These are phyloP conservation scores for Hanseniaspora nectarophila DNA, from an alignment of 805 yeast species.

Conservation along the genomic window DNA sequence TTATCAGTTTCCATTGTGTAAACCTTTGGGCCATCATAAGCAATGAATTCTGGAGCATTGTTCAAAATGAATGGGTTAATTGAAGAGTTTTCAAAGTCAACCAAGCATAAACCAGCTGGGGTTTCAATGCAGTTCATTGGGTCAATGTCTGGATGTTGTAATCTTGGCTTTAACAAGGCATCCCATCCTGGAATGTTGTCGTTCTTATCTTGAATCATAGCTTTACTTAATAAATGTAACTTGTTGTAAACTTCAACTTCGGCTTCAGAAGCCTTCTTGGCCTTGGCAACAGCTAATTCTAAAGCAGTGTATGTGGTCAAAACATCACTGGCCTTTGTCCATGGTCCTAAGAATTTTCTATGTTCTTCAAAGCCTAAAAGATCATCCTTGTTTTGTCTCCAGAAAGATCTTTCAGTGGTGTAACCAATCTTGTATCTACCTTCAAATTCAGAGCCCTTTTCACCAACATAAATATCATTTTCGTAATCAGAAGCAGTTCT, in stretches of 20 bases:
- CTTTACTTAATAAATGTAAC: conserved; percentile 43
- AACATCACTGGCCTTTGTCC: conserved; percentile 55
- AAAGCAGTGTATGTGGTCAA: conserved; percentile 58
- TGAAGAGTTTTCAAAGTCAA: conserved; percentile 74
- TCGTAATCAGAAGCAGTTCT: conserved; percentile 29
- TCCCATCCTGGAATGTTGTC: conserved; percentile 48
- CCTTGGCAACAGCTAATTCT: conserved; percentile 45
- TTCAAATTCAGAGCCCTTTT: conserved; percentile 37
- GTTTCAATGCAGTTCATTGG: conserved; percentile 67
- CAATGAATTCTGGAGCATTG: conserved; percentile 69
- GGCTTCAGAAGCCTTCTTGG: conserved; percentile 38
- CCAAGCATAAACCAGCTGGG: conserved; percentile 36
- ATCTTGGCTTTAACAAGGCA: conserved; percentile 58
- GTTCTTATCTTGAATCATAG: conserved; percentile 41
- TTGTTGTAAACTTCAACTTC: conserved; percentile 53
- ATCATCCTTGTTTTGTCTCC: conserved; percentile 45
- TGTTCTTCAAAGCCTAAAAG: conserved; percentile 40
- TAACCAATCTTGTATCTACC: conserved; percentile 87
- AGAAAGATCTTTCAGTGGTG: conserved; percentile 64
- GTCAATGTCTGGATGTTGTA: conserved; percentile 73
- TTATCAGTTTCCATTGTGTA: conserved; percentile 65
- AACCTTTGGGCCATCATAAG: conserved; percentile 80
- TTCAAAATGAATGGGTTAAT: conserved; percentile 74
- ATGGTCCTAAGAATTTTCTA: conserved; percentile 60
- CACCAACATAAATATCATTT: conserved; percentile 42